A percentile compares a stretch with the other conserved stretches of the same genome.
These are phyloP conservation scores for Pythium aristosporum DNA, from an alignment of 352 stramenopile genomes.

Conservation along the genomic window DNA sequence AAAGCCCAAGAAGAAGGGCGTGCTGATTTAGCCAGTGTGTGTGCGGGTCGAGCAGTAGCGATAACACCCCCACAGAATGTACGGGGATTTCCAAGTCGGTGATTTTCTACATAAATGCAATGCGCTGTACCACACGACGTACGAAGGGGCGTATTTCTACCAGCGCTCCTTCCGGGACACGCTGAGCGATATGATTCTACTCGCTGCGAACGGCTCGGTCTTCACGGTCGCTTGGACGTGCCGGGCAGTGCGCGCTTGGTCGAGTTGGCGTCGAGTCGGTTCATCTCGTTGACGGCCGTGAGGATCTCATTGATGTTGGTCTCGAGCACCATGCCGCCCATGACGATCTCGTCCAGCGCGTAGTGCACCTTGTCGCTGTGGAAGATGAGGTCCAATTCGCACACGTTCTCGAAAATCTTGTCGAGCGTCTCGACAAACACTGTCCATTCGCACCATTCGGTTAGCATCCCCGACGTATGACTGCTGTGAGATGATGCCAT, in stretches of 20 bases:
- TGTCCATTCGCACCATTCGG: constrained; percentile 32
- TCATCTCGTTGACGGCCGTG: constrained; percentile 97
- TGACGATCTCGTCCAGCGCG: constrained; percentile 99
- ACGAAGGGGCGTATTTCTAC: neutral
- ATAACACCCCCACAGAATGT: neutral
- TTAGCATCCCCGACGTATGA: neutral
- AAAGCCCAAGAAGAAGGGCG: constrained; percentile 47
- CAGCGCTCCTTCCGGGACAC: neutral
- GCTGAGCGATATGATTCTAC: neutral
- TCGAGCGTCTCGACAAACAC: constrained; percentile 96
- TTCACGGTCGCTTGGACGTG: constrained; percentile 55
- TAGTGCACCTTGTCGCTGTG: constrained; percentile 97
- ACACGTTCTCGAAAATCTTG: constrained; percentile 99
- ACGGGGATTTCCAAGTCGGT: neutral
- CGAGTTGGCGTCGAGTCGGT: constrained; percentile 88
- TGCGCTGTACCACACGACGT: neutral
- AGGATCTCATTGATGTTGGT: constrained; percentile 99
- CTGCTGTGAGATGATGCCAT: too few relatives aligned
- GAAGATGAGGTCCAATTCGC: constrained; percentile 99
- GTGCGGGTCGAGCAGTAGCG: neutral
- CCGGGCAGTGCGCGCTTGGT: constrained; percentile 76
- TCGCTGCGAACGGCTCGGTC: neutral
- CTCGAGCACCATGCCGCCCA: constrained; percentile 99
- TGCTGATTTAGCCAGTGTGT: constrained; percentile 54
- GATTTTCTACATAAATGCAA: constrained; percentile 6